Percentiles rank a stretch among this genome's conserved stretches.
Conservation (phyloP, 345 rosid genomes). For the Citrus reticulata region DNA sequence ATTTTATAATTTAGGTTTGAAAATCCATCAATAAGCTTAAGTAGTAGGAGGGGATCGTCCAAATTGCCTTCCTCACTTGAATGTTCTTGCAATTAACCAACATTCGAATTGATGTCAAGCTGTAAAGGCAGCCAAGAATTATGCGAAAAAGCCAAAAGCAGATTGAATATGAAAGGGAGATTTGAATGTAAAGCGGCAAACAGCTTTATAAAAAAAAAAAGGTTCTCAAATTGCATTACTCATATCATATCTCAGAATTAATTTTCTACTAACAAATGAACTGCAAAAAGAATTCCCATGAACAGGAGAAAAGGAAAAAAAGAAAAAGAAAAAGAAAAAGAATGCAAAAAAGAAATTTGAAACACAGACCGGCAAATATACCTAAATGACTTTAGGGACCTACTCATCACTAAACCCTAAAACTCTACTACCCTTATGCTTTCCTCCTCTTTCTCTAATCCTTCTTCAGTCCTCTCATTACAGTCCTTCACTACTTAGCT, state of each 20-base stretch:
- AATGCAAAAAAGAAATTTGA: slow-evolving; percentile 12
- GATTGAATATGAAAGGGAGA: not conserved
- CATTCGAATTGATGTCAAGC: not conserved
- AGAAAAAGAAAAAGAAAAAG: slow-evolving; percentile 4
- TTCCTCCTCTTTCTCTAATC: slow-evolving; percentile 23
- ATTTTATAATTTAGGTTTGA: not conserved
- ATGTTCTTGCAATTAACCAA: not conserved
- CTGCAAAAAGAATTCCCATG: slow-evolving; percentile 65
- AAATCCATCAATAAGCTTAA: too few relatives aligned
- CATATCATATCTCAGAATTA: slow-evolving; percentile 25
- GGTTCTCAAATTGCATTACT: slow-evolving; percentile 36
- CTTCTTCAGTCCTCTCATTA: slow-evolving; percentile 22
- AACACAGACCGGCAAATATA: slow-evolving; percentile 25
- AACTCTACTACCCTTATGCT: slow-evolving; percentile 26
- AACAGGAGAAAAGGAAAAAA: slow-evolving; percentile 3
- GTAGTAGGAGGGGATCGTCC: not conserved
- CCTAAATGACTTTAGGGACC: slow-evolving; percentile 29
- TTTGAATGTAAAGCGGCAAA: not conserved
- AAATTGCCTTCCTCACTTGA: not conserved
- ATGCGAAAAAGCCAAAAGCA: not conserved
- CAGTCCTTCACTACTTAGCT: slow-evolving; percentile 33
- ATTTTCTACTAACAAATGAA: slow-evolving; percentile 37
- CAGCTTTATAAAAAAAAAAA: not conserved
- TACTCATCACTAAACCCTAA: slow-evolving; percentile 33
- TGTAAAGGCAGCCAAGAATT: not conserved